Percentiles rank a stretch among this genome's conserved stretches.
phyloP scores from a whole-genome alignment of 768 basidiomycete genomes.

The Tricholoma sp. region DNA sequence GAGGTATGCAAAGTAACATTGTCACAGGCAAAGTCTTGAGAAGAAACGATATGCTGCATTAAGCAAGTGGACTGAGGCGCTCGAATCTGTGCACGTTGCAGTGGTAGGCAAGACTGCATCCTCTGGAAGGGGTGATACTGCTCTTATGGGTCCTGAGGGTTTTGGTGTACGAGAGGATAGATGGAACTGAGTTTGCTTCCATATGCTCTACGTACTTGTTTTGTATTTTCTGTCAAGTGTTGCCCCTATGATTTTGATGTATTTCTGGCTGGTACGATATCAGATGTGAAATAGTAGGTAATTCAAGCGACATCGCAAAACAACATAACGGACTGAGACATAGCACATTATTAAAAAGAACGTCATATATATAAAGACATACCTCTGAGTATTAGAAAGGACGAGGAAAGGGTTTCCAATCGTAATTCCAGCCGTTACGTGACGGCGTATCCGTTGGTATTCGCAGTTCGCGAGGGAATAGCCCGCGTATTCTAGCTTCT shows the following conservation, averaged over 20 bases:
- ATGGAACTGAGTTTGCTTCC: slow-evolving; percentile 28
- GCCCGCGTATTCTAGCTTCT: slow-evolving; percentile 72
- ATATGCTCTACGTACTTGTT: slow-evolving; percentile 5
- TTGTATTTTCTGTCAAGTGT: slow-evolving; percentile 14
- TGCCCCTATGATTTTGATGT: too few species aligned
- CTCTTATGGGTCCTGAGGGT: slow-evolving; percentile 26
- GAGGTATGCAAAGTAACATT: slow-evolving; percentile 1
- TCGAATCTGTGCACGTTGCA: slow-evolving; percentile 71
- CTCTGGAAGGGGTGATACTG: slow-evolving; percentile 32
- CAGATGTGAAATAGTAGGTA: background rate
- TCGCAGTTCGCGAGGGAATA: slow-evolving; percentile 85
- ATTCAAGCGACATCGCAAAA: background rate
- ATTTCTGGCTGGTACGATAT: too few species aligned
- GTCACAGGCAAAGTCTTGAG: slow-evolving; percentile 73
- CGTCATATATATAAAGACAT: background rate
- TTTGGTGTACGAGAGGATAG: slow-evolving; percentile 31
- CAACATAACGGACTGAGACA: background rate
- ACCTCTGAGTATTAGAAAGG: slow-evolving; percentile 33
- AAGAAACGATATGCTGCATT: slow-evolving; percentile 81
- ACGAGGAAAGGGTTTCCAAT: slow-evolving; percentile 68
- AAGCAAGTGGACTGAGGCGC: slow-evolving; percentile 76
- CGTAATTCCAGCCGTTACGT: slow-evolving; percentile 78
- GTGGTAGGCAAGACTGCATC: slow-evolving; percentile 69
- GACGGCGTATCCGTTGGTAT: slow-evolving; percentile 85
- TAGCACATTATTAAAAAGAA: background rate